Evolutionary conservation across 805 yeast genomes (phyloP).

Genomic region (Lachancea nothofagi): DNA sequence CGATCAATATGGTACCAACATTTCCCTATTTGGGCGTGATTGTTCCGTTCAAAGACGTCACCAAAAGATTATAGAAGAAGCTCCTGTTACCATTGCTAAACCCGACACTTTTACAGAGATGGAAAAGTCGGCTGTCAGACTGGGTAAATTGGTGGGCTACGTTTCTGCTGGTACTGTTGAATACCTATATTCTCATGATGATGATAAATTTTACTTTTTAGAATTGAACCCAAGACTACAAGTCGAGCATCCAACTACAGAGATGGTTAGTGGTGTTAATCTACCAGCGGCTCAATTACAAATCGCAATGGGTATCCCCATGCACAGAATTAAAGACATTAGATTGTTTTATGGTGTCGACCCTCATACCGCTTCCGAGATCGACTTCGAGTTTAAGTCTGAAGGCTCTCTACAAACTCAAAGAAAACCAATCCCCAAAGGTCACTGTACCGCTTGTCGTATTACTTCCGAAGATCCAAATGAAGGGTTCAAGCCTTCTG

Average conservation of each 20-base stretch:
- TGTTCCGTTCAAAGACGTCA: slow-evolving; percentile 99
- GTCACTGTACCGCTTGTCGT: slow-evolving; percentile 98
- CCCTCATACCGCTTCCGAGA: slow-evolving; percentile 84
- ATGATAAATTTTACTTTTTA: slow-evolving; percentile 90
- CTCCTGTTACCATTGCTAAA: slow-evolving; percentile 94
- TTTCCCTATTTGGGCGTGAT: slow-evolving; percentile 96
- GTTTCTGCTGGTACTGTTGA: slow-evolving; percentile 99
- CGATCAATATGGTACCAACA: slow-evolving; percentile 97
- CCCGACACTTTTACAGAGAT: slow-evolving; percentile 77
- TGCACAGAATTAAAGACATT: slow-evolving; percentile 90
- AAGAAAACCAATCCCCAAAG: slow-evolving; percentile 92
- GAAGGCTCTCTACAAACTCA: slow-evolving; percentile 71
- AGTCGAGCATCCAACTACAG: slow-evolving; percentile 99
- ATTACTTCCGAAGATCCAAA: slow-evolving; percentile 99
- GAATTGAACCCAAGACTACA: slow-evolving; percentile 98
- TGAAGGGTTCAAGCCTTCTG: slow-evolving; percentile 98
- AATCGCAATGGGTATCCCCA: slow-evolving; percentile 98
- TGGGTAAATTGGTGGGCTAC: slow-evolving; percentile 94
- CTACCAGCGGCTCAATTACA: slow-evolving; percentile 98
- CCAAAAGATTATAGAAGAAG: slow-evolving; percentile 98
- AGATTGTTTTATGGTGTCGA: slow-evolving; percentile 91
- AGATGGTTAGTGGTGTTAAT: slow-evolving; percentile 98
- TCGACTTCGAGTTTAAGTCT: slow-evolving; percentile 82
- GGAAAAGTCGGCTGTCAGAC: slow-evolving; percentile 97
- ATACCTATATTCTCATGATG: slow-evolving; percentile 88